Conservation (phyloP, 805 yeast species). For the Kuraishia ogatae region DNA sequence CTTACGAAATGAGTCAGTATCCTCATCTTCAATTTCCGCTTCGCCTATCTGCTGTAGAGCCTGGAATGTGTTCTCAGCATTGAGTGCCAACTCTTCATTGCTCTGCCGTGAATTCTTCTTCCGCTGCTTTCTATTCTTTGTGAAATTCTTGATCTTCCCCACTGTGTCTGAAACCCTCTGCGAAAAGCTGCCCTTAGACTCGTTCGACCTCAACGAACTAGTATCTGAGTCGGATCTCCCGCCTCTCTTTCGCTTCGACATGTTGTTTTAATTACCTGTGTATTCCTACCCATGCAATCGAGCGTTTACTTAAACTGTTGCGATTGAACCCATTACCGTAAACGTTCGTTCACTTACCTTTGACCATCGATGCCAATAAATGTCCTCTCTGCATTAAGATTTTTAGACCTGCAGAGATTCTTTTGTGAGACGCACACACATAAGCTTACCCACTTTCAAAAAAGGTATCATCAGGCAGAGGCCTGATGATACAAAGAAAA, state of each 20-base stretch:
- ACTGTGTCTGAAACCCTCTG: neutral
- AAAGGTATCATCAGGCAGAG: neutral
- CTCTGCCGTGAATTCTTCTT: neutral
- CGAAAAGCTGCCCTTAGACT: neutral
- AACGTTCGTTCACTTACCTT: neutral
- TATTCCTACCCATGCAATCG: neutral
- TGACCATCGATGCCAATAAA: neutral
- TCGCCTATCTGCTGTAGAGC: neutral
- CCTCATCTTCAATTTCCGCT: neutral
- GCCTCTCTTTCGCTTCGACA: neutral
- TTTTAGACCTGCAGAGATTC: neutral
- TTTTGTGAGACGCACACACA: neutral
- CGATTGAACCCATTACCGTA: neutral
- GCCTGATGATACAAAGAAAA: neutral
- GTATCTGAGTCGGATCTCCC: neutral
- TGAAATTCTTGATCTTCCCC: conserved; percentile 1
- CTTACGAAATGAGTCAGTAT: neutral
- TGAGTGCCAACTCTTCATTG: neutral
- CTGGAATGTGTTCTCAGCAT: neutral
- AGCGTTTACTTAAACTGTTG: neutral
- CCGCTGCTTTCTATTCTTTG: neutral
- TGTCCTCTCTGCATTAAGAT: neutral
- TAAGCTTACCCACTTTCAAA: neutral
- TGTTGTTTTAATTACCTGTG: too few relatives aligned
- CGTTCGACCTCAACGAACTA: neutral